Evolutionary conservation across 2,329 filamentous ascomycete species (phyloP).

Genomic region (Paramyrothecium sp.): DNA sequence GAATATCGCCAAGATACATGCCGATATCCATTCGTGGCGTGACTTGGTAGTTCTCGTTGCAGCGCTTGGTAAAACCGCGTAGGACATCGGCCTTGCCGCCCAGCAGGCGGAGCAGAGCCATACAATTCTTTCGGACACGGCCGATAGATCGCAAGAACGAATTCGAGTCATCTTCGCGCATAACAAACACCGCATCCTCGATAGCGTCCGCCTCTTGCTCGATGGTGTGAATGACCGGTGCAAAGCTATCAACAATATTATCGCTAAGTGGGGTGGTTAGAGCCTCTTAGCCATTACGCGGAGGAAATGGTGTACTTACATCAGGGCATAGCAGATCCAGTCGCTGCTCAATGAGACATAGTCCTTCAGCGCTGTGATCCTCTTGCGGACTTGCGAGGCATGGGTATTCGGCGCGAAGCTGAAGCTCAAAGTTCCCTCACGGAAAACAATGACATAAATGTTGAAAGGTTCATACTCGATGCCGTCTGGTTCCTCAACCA

Average conservation of each 20-base stretch:
- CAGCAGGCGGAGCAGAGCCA: slow-evolving; percentile 87
- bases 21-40: slow-evolving; percentile 96
- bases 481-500: slow-evolving; percentile 72
- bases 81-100: slow-evolving; percentile 99
- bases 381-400: slow-evolving; percentile 82
- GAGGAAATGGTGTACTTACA: slow-evolving; percentile 54
- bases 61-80: slow-evolving; percentile 95
- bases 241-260: slow-evolving; percentile 96
- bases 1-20: slow-evolving; percentile 94
- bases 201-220: slow-evolving; percentile 89
- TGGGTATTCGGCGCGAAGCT: slow-evolving; percentile 88
- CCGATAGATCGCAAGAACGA: slow-evolving; percentile 86
- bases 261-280: slow-evolving; percentile 54
- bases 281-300: slow-evolving; percentile 11
- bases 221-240: slow-evolving; percentile 81
- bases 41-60: slow-evolving; percentile 95
- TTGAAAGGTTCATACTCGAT: slow-evolving; percentile 93
- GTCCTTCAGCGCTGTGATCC: slow-evolving; percentile 90
- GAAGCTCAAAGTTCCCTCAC: slow-evolving; percentile 92
- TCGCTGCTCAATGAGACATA: slow-evolving; percentile 93
- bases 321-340: slow-evolving; percentile 98
- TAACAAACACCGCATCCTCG: slow-evolving; percentile 92
- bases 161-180: slow-evolving; percentile 85
- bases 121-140: slow-evolving; percentile 88
- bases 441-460: slow-evolving; percentile 95